phyloP scores from a whole-genome alignment of 1,284 basidiomycete species.

The Ustilago sp. region DNA sequence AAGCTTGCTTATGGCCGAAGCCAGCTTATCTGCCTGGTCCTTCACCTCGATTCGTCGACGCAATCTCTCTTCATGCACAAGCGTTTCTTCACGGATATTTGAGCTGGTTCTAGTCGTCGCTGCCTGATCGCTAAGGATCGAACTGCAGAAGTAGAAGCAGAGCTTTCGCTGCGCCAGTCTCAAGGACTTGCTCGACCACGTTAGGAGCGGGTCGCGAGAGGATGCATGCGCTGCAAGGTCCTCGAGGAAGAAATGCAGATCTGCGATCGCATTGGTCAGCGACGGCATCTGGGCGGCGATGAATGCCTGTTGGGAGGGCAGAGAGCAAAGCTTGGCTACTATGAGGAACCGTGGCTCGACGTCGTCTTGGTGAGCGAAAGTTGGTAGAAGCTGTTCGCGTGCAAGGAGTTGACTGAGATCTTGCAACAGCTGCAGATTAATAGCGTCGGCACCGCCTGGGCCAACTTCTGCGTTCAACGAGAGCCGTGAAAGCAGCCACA shows the following conservation, averaged over 20 bases:
- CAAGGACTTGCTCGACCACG: conserved; percentile 6
- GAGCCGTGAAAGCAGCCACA: conserved; percentile 38
- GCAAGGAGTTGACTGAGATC: conserved; percentile 21
- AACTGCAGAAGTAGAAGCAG: conserved; percentile 33
- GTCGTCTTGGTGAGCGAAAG: conserved; percentile 2
- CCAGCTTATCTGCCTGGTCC: conserved; percentile 28
- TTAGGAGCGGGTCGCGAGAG: neutral
- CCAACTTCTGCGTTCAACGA: conserved; percentile 26
- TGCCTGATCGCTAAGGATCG: neutral
- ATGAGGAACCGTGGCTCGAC: conserved; percentile 17
- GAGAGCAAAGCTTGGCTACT: conserved; percentile 8
- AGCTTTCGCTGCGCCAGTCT: conserved; percentile 38
- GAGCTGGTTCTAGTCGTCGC: neutral
- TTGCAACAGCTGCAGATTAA: conserved; percentile 28
- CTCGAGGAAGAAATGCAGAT: conserved; percentile 32
- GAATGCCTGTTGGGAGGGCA: conserved; percentile 30
- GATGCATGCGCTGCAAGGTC: neutral
- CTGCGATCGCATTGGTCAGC: conserved; percentile 31
- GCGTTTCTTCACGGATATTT: conserved; percentile 9
- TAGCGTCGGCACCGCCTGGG: conserved; percentile 16
- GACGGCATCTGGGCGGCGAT: conserved; percentile 22
- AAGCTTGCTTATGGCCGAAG: conserved; percentile 19
- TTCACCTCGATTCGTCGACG: conserved; percentile 6
- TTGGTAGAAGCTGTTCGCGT: conserved; percentile 20
- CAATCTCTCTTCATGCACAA: conserved; percentile 1